Conservation (phyloP, 2,329 filamentous ascomycete genomes). For the Colletotrichum filicis region DNA sequence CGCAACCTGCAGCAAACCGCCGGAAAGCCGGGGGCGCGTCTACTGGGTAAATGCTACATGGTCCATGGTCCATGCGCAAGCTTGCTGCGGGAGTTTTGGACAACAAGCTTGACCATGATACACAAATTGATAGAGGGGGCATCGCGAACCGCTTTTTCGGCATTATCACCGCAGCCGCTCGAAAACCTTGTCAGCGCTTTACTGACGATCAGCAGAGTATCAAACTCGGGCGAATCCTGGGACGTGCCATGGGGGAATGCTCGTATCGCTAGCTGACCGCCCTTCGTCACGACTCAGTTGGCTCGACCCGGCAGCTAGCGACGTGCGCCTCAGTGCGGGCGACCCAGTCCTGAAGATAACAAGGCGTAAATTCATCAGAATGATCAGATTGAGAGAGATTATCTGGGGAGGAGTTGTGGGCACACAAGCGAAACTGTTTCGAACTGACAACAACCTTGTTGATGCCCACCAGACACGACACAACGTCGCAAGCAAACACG, state of each 20-base stretch:
- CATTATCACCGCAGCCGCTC: neutral
- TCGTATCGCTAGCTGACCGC: neutral
- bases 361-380: neutral
- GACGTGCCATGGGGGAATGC: neutral
- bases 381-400: neutral
- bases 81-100: neutral
- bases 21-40: neutral
- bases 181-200: neutral
- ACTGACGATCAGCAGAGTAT: neutral
- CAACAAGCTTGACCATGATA: neutral
- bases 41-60: neutral
- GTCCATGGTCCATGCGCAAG: neutral
- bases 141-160: neutral
- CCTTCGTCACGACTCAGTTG: neutral
- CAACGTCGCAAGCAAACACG: slow-evolving; percentile 5
- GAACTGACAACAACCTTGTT: neutral
- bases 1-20: neutral
- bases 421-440: neutral
- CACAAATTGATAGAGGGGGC: neutral
- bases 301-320: neutral
- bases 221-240: neutral
- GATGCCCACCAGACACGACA: neutral
- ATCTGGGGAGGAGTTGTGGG: neutral
- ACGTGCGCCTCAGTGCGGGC: neutral
- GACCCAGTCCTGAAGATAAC: neutral